Base-by-base conservation (phyloP, 78 protist species). In the Chrysochromulina parva region DNA sequence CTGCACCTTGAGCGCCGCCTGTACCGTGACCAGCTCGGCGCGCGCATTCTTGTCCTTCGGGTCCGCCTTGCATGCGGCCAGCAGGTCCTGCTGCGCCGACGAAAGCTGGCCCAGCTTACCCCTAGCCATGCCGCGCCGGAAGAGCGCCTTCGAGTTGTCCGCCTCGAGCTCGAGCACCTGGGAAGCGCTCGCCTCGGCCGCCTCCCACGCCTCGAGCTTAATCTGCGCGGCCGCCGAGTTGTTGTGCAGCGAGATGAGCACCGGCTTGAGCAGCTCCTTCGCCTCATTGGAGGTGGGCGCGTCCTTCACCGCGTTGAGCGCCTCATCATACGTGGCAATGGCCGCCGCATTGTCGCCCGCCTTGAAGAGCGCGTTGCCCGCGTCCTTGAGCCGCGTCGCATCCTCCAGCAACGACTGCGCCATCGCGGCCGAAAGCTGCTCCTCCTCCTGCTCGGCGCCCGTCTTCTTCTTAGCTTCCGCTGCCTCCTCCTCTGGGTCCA, bases 61-160 rank as follows among this genome's bases (percentile, higher is more conserved):
- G 38, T 38, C 38, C 38, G 38, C 38, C 38, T 38, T 38, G 38
- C 38, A 38, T 38, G 38, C 38, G 38, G 38, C 38, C 38, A 38
- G 38, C 38, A 38, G 38, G 38, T 38, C 38, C 38, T 38, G 38
- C 38, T 38, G 38, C 38, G 38, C 38, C 38, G 38, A 38, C 38
- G 38, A 38, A 38, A 38, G 38, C 38, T 38, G 38, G 38, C 38
- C 38, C 38, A 38, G 38, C 38, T 38, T 38, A 38, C 62, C 13
- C 71, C 71, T 13, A 19, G 82, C 82, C 57, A 74, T n/a, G 38
- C 86, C 90, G 86, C 82, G 80, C 28, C 90, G 80, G 82, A 54
- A 88, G 60, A 88, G 62, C 4, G 86, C 90, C 82, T 88, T 88
- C 9, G 47, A 9, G 22, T 11, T n/a, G 58, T 80, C 19, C n/a